phyloP scores from a whole-genome alignment of 805 yeast genomes.

The Candida chauliodis region DNA sequence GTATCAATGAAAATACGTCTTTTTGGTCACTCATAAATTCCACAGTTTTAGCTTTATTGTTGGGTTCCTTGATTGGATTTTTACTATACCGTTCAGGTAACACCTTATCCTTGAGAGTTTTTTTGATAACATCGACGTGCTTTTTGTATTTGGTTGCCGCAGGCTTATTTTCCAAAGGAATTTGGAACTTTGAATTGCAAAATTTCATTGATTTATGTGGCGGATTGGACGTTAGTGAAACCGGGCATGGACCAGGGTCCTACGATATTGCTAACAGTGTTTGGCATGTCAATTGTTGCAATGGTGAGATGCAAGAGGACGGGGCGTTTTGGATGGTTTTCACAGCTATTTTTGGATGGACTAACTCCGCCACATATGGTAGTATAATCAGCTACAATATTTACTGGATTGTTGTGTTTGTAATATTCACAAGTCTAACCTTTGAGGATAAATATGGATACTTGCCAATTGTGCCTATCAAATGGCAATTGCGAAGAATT shows the following conservation, averaged over 20 bases:
- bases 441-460: slow-evolving; percentile 37
- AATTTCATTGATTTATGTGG: slow-evolving; percentile 35
- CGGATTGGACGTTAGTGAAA: slow-evolving; percentile 41
- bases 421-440: slow-evolving; percentile 26
- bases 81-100: slow-evolving; percentile 39
- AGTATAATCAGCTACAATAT: slow-evolving; percentile 34
- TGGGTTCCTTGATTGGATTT: slow-evolving; percentile 34
- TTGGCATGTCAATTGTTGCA: slow-evolving; percentile 48
- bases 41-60: slow-evolving; percentile 21
- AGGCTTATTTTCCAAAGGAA: slow-evolving; percentile 42
- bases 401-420: slow-evolving; percentile 35
- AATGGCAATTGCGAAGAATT: slow-evolving; percentile 38
- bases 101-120: slow-evolving; percentile 39
- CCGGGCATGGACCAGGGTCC: slow-evolving; percentile 46
- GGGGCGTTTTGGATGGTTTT: slow-evolving; percentile 44
- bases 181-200: slow-evolving; percentile 43
- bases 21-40: slow-evolving; percentile 30
- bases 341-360: slow-evolving; percentile 45
- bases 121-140: slow-evolving; percentile 35
- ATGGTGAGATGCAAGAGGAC: slow-evolving; percentile 40
- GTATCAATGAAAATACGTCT: slow-evolving; percentile 33
- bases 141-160: slow-evolving; percentile 43
- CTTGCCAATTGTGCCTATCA: slow-evolving; percentile 35
- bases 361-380: slow-evolving; percentile 44
- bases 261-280: slow-evolving; percentile 38